Evolutionary conservation across 768 basidiomycete species (phyloP).

Genomic region (Russula virescens): DNA sequence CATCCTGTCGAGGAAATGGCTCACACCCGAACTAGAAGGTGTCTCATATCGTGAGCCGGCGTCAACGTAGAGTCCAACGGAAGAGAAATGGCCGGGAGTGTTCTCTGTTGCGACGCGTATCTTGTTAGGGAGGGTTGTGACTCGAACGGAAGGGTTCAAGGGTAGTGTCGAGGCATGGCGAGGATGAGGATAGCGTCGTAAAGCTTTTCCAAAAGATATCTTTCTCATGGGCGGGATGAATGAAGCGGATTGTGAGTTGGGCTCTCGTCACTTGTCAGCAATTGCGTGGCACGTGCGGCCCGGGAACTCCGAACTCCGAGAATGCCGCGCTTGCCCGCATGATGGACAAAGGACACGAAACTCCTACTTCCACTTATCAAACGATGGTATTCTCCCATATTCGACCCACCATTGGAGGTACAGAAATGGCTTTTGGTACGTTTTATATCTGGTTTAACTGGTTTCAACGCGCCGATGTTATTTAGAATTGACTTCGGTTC

Average conservation of each 20-base stretch:
- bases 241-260: too few relatives aligned
- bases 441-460: neutral
- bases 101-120: constrained; percentile 87
- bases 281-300: too few relatives aligned
- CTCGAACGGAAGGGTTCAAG: constrained; percentile 39
- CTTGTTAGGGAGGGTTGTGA: constrained; percentile 88
- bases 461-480: neutral
- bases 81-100: constrained; percentile 90
- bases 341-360: too few relatives aligned
- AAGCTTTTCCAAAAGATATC: constrained; percentile 9
- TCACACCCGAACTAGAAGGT: constrained; percentile 64
- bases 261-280: too few relatives aligned
- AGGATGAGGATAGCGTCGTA: constrained; percentile 12
- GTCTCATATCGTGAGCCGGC: constrained; percentile 90
- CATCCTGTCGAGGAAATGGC: constrained; percentile 91
- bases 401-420: neutral
- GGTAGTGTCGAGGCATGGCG: constrained; percentile 19
- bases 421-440: neutral
- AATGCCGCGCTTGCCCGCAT: too few relatives aligned
- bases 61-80: constrained; percentile 89
- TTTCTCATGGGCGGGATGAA: constrained; percentile 6
- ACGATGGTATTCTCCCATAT: neutral
- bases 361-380: too few relatives aligned
- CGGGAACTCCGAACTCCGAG: too few relatives aligned
- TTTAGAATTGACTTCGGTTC: constrained; percentile 2